Base-by-base conservation (phyloP, 2,329 filamentous ascomycete genomes). In the Ophiosphaerella narmari region DNA sequence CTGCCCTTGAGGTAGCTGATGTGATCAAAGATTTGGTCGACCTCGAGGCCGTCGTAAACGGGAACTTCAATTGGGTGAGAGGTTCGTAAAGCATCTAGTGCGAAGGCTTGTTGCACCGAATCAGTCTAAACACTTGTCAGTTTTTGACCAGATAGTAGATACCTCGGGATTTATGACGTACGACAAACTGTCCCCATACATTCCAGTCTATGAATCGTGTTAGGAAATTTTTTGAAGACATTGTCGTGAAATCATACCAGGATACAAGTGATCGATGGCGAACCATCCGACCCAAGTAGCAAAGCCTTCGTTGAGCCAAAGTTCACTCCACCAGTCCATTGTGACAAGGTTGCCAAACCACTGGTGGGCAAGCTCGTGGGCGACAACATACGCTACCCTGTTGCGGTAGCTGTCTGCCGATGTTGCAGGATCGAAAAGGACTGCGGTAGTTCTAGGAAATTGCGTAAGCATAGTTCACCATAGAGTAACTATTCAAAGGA, bases 231-330 rank as follows among this genome's bases (percentile, higher is more conserved):
- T 39, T 21, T 23, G 11, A 0, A 2, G 9, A 3, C 7, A 7
- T 38, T 35, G 1, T 36, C 3, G 12, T 11, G 9, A 12, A 39
- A 18, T 58, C 74, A 57, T 74, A 83, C 81, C 80, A 3, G 94
- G 94, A 74, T 97, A 90, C 47, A 97, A 85, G 70, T 95, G 84
- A 70, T 97, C 90, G 50, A 92, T 86, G 8, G 91, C 92, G 54
- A 92, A 83, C 93, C 93, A 99, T 44, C 93, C 94, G 37, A 97
- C 93, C 93, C 93, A 97, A 3, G 94, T 99, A 36, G 94, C 94
- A 70, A 99, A 99, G 11, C 92, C 92, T 75, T 97, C 93, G 67
- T 96, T 96, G 44, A 96, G 82, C 91, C 91, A 96, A 55, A 78
- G 75, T 70, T 95, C 89, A 69, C 88, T 90, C 90, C 90, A 94